Evolutionary conservation across 179 eudicot genomes (phyloP), one percentile per base, ranked within the genome.

Genomic region (Actinidia chinensis): DNA sequence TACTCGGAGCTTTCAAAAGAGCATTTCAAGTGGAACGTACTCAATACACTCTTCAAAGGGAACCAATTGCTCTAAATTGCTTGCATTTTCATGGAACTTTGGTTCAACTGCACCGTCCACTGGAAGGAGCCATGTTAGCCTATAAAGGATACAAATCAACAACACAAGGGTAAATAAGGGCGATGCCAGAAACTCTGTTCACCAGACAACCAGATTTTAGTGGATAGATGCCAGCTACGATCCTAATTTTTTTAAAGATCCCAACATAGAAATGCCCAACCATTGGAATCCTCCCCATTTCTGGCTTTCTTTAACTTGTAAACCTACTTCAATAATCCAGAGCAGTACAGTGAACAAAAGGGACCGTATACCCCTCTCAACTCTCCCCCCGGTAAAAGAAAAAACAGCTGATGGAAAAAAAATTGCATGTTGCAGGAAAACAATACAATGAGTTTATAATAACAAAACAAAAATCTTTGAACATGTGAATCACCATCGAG

Each of bases 41-140:
- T 96, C 91, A 74, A 96, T 88, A 75, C 93, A 90, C 82, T 92
- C 99, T 85, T 96, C 99, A 84, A 91, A 96, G 54, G 98, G 97
- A 78, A 91, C 96, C 85, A 96, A 81, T 70, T 96, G 92, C 65
- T 89, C 92, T 81, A 96, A 80, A 54, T 94, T 96, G 86, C 93
- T 92, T 79, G 97, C 99, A 86, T 88, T 97, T 58, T 94, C 96
- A 79, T 96, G 99, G 80, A 96, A 96, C 80, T 83, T 92, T 22
- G 99, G 97, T 54, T 89, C 85, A 71, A 96, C 87, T 91, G 90
- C 84, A 92, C 98, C 28, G 97, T 89, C 99, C 99, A 96, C 99
- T 96, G 93, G 83, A 71, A 81, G 65, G 28, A 83, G 72, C 40
- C 13, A 23, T 52, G 40, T 77, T 64, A 70, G 73, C 46, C 60